A percentile compares a stretch with the other conserved stretches of the same genome.
Evolutionary conservation across 768 basidiomycete genomes (phyloP).

Genomic region (Tubosaeta sp.): DNA sequence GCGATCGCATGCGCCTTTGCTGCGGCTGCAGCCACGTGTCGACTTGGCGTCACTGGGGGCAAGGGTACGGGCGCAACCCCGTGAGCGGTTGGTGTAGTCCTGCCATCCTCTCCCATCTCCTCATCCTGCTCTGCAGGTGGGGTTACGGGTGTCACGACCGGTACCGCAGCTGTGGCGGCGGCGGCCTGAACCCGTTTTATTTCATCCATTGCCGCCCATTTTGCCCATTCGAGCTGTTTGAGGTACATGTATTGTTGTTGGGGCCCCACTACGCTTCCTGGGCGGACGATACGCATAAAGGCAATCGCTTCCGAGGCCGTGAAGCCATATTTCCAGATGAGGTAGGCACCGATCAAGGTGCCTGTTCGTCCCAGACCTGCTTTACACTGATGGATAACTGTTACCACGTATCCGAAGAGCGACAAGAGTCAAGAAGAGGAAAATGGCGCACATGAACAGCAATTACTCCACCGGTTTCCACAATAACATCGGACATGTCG

Average conservation of each 20-base stretch:
- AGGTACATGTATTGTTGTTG: constrained; percentile 95
- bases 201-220: constrained; percentile 89
- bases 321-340: constrained; percentile 98
- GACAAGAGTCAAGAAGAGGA: constrained; percentile 6
- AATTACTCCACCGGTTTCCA: constrained; percentile 76
- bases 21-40: constrained; percentile 65
- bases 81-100: constrained; percentile 25
- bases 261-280: constrained; percentile 88
- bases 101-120: constrained; percentile 48
- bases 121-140: constrained; percentile 78
- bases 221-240: constrained; percentile 90
- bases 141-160: constrained; percentile 69
- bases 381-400: constrained; percentile 63
- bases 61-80: constrained; percentile 29
- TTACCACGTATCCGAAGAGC: constrained; percentile 19
- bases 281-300: constrained; percentile 96
- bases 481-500: constrained; percentile 72
- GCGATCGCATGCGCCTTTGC: constrained; percentile 68
- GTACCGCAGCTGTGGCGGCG: constrained; percentile 37
- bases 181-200: constrained; percentile 45
- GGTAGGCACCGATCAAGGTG: constrained; percentile 94
- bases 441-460: constrained; percentile 73
- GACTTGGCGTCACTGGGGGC: constrained; percentile 79
- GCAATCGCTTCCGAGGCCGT: constrained; percentile 94
- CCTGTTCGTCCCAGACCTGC: constrained; percentile 96